Evolutionary conservation across 2,329 filamentous ascomycete species (phyloP).

Genomic region (Intubia oerlemansii): DNA sequence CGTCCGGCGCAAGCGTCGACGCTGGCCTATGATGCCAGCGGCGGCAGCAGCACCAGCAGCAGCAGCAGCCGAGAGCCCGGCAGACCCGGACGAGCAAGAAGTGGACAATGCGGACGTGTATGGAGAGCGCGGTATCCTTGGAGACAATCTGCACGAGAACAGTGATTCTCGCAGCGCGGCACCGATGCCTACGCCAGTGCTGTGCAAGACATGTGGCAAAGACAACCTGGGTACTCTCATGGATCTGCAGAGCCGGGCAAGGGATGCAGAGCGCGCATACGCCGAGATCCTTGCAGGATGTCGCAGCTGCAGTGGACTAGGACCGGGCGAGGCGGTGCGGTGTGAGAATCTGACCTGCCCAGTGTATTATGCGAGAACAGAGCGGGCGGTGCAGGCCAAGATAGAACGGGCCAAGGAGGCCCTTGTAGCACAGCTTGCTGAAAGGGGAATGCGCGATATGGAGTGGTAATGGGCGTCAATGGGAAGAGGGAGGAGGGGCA

Average conservation of each 20-base stretch:
- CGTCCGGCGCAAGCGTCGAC: conserved; percentile 13
- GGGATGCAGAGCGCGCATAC: conserved; percentile 39
- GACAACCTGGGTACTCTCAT: conserved; percentile 39
- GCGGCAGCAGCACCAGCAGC: conserved; percentile 8
- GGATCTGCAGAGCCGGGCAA: conserved; percentile 38
- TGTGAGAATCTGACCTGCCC: conserved; percentile 89
- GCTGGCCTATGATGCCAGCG: no score
- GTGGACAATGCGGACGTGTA: neutral
- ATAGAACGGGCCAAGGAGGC: conserved; percentile 18
- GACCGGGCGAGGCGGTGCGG: conserved; percentile 53
- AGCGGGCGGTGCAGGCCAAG: conserved; percentile 29
- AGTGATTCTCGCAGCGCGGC: conserved; percentile 4
- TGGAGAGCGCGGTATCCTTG: neutral
- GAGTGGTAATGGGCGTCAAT: conserved; percentile 15
- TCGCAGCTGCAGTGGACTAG: conserved; percentile 54
- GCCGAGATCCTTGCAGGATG: conserved; percentile 50
- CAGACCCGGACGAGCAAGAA: neutral
- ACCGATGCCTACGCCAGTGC: no score
- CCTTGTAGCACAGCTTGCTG: conserved; percentile 14
- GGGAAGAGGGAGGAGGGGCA: no score
- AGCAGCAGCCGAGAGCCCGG: neutral
- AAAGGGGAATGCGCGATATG: conserved; percentile 11
- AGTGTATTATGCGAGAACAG: conserved; percentile 64
- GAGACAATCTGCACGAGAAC: neutral
- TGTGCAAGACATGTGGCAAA: conserved; percentile 32